Conservation (phyloP, 2,329 filamentous ascomycete species). For the Aquanectria penicillioides region DNA sequence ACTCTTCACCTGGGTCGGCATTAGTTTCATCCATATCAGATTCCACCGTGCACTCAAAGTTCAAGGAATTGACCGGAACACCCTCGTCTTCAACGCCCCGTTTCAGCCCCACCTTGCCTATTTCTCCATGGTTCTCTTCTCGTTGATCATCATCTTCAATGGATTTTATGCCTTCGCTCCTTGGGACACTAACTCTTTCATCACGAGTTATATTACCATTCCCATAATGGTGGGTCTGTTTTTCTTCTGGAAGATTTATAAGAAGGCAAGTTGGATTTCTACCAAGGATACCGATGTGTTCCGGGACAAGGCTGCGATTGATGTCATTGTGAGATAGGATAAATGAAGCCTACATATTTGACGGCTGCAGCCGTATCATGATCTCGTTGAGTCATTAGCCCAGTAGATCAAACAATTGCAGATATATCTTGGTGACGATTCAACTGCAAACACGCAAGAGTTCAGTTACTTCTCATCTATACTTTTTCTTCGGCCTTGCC, state of each 20-base stretch:
- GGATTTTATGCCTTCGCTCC: constrained; percentile 79
- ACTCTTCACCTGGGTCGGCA: constrained; percentile 74
- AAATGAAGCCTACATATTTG: too few species aligned
- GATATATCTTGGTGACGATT: too few species aligned
- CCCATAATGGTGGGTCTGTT: constrained; percentile 73
- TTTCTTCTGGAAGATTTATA: constrained; percentile 20
- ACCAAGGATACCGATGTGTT: not conserved
- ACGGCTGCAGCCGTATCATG: too few species aligned
- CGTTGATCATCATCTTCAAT: constrained; percentile 70
- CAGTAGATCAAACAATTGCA: too few species aligned
- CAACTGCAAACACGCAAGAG: too few species aligned
- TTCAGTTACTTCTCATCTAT: too few species aligned
- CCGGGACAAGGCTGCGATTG: not conserved
- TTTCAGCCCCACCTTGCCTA: constrained; percentile 77
- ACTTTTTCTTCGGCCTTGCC: too few species aligned
- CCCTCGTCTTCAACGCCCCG: constrained; percentile 71
- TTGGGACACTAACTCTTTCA: constrained; percentile 61
- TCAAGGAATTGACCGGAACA: constrained; percentile 72
- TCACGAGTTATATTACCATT: constrained; percentile 77
- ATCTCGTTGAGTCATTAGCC: too few species aligned
- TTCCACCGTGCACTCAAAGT: constrained; percentile 74
- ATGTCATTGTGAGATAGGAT: not conserved
- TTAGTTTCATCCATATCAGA: constrained; percentile 74
- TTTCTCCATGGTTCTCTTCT: constrained; percentile 68
- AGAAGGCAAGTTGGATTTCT: not conserved